These are phyloP conservation scores for Curvularia lunata DNA, from an alignment of 2,329 filamentous ascomycete genomes.

Conservation along the genomic window DNA sequence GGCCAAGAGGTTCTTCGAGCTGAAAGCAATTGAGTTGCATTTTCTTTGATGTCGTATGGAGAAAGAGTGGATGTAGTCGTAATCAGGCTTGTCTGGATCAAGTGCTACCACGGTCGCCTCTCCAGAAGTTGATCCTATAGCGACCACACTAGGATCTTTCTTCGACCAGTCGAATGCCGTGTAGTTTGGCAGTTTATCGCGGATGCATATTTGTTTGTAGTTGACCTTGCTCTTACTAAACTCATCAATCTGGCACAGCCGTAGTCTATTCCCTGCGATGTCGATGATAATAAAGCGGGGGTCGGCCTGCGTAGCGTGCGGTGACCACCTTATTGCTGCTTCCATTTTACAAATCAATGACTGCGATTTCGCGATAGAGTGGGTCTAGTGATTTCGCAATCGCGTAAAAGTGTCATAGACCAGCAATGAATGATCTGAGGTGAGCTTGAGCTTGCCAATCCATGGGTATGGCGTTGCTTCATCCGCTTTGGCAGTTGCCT, in stretches of 20 bases:
- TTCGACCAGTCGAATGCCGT: constrained; percentile 71
- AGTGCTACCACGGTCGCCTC: constrained; percentile 77
- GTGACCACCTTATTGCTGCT: constrained; percentile 69
- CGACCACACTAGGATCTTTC: constrained; percentile 69
- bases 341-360: constrained; percentile 55
- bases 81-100: constrained; percentile 63
- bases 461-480: not conserved
- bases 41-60: constrained; percentile 76
- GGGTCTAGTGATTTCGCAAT: constrained; percentile 2
- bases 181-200: constrained; percentile 64
- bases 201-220: constrained; percentile 61
- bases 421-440: not conserved
- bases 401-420: not conserved
- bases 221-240: constrained; percentile 50
- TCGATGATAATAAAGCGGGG: constrained; percentile 68
- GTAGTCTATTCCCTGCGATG: constrained; percentile 64
- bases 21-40: constrained; percentile 84
- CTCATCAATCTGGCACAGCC: constrained; percentile 59
- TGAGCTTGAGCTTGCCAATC: not conserved
- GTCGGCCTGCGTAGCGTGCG: constrained; percentile 58
- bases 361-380: constrained; percentile 1
- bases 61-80: constrained; percentile 64
- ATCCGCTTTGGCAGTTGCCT: not conserved
- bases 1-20: constrained; percentile 71
- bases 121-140: constrained; percentile 76